A percentile compares a stretch with the other conserved stretches of the same genome.
phyloP scores from a whole-genome alignment of 768 basidiomycete genomes.

The Guyanaporus albipodus region DNA sequence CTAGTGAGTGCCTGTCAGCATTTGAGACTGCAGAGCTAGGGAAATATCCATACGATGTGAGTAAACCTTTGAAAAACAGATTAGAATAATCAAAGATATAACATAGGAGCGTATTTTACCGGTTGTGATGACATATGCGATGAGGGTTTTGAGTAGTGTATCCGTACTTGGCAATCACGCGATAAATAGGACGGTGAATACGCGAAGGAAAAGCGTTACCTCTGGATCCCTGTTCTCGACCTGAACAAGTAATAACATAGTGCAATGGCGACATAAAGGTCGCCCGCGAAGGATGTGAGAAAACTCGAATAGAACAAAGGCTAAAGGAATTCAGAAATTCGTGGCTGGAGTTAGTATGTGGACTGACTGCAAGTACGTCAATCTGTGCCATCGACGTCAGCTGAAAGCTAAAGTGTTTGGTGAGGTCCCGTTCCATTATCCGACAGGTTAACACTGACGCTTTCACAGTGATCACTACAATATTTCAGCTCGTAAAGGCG shows the following conservation, averaged over 20 bases:
- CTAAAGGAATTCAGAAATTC: constrained; percentile 26
- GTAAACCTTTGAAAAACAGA: constrained; percentile 33
- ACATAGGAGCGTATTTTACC: constrained; percentile 33
- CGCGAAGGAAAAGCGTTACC: constrained; percentile 28
- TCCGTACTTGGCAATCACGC: constrained; percentile 41
- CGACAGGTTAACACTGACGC: constrained; percentile 35
- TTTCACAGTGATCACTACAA: constrained; percentile 48
- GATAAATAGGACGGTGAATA: neutral
- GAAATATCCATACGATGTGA: constrained; percentile 33
- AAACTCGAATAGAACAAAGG: constrained; percentile 50
- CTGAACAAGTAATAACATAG: constrained; percentile 46
- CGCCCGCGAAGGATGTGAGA: constrained; percentile 45
- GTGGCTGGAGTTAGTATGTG: neutral
- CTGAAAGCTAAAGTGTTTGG: constrained; percentile 33
- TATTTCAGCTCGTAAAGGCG: neutral
- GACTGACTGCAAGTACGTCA: constrained; percentile 36
- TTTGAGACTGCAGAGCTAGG: neutral
- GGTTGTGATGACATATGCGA: constrained; percentile 53
- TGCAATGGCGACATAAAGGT: constrained; percentile 46
- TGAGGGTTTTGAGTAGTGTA: constrained; percentile 43
- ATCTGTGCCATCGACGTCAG: constrained; percentile 37
- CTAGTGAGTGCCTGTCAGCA: constrained; percentile 28
- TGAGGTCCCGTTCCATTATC: neutral
- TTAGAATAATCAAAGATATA: neutral
- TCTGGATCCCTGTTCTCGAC: constrained; percentile 49